Percentiles rank a stretch among this genome's conserved stretches.
Conservation (phyloP, 1,139 yeast species). For the Wickerhamomyces sp. region DNA sequence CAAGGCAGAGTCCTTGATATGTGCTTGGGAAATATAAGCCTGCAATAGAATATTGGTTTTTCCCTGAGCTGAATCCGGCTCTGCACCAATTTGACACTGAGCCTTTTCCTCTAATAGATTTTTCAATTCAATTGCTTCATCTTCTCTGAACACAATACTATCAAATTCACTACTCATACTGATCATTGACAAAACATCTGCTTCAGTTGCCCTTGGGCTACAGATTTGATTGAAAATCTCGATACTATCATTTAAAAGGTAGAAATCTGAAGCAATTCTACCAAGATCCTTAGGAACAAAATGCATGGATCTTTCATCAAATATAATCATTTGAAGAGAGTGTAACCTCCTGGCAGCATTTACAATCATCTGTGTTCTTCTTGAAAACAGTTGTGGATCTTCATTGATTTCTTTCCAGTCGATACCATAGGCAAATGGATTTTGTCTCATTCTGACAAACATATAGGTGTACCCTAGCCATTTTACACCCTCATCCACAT, state of each 20-base stretch:
- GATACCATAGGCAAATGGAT: constrained; percentile 91
- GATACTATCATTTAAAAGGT: constrained; percentile 75
- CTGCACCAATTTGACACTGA: constrained; percentile 83
- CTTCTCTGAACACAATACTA: constrained; percentile 82
- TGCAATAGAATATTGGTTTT: constrained; percentile 87
- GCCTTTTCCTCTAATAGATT: constrained; percentile 53
- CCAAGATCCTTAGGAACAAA: constrained; percentile 88
- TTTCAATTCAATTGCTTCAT: constrained; percentile 72
- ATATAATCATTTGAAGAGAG: constrained; percentile 85
- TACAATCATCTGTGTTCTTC: constrained; percentile 69
- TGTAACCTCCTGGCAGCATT: constrained; percentile 81
- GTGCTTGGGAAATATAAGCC: constrained; percentile 75
- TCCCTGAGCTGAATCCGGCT: constrained; percentile 70
- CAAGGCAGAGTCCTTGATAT: constrained; percentile 72
- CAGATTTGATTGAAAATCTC: constrained; percentile 86
- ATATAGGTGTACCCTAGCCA: constrained; percentile 97
- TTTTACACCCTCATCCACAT: constrained; percentile 88
- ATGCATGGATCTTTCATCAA: constrained; percentile 78
- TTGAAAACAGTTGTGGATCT: constrained; percentile 74
- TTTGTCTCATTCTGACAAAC: constrained; percentile 90
- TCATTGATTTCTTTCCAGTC: constrained; percentile 79
- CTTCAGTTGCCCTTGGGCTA: constrained; percentile 84
- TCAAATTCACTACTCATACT: constrained; percentile 95
- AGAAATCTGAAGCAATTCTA: constrained; percentile 91
- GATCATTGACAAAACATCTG: constrained; percentile 83